Evolutionary conservation across 2,329 filamentous ascomycete species (phyloP), one percentile per base, ranked within the genome.

Genomic region (Cladosporium sp.): DNA sequence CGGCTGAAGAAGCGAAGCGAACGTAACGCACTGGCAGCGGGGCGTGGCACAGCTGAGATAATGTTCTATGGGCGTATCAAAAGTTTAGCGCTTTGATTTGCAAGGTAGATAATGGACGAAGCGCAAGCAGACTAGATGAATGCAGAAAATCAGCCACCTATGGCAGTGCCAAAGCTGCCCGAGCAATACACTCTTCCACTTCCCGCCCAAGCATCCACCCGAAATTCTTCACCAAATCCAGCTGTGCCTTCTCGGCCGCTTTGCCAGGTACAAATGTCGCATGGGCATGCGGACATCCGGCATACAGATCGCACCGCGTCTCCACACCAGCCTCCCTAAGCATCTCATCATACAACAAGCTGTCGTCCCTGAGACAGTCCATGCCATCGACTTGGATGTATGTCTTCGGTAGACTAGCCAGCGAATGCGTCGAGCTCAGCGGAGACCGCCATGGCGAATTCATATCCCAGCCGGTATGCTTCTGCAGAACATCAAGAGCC

Each of bases 361-460:
- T 81, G 61, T 86, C 84, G 66, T 87, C 85, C 5, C 85, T 73
- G 2, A 84, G 67, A 0, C 80, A 80, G 70, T 86, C 85, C 65
- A 82, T 66, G 14, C 84, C 84, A 66, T 78, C 80, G 0, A 85
- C 76, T 69, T 85, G 82, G 1, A 86, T 73, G 70, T 84, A 86
- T 0, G 81, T 77, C 2, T 75, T 77, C 5, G 83, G 83, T 21
- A 36, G 68, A 66, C 69, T 75, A 5, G 68, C 65, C 60, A 79
- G 76, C 1, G 69, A 66, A 2, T 65, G 73, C 16, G 66, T 59
- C 48, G 67, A 71, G 49, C 78, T 73, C 21, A 80, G 67, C 2
- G 77, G 75, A 6, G 73, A 74, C 11, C 66, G 69, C 25, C 64
- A 58, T 2, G 67, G 60, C 3, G 70, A 72, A 6, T 43, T 54